Conservation (phyloP, 345 rosid species). For the Erysimum cheiranthoides region DNA sequence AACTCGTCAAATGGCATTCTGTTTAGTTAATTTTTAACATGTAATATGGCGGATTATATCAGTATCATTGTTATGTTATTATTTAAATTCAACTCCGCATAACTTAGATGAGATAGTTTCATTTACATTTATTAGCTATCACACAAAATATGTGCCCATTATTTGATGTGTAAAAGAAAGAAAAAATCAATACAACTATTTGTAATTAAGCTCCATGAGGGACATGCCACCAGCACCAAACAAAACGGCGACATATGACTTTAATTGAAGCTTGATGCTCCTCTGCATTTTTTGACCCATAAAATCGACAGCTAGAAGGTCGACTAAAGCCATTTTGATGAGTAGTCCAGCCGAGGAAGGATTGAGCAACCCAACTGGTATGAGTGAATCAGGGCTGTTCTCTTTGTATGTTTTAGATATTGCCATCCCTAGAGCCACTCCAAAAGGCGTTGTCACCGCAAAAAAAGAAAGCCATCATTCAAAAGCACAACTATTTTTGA, state of each 20-base stretch:
- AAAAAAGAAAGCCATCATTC: slow-evolving; percentile 60
- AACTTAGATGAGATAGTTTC: background rate
- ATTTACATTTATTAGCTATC: slow-evolving; percentile 1
- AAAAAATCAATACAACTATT: background rate
- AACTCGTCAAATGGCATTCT: no score
- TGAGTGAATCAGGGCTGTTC: slow-evolving; percentile 57
- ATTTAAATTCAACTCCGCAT: background rate
- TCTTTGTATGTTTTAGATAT: slow-evolving; percentile 52
- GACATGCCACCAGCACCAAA: slow-evolving; percentile 70
- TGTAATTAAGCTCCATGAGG: slow-evolving; percentile 36
- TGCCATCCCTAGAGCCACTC: slow-evolving; percentile 64
- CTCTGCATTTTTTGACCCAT: slow-evolving; percentile 57
- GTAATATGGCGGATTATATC: background rate
- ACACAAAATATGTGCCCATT: no score
- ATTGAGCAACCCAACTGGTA: slow-evolving; percentile 63
- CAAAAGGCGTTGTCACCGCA: slow-evolving; percentile 64
- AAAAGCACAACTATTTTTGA: background rate
- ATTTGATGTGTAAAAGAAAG: background rate
- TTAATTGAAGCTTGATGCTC: slow-evolving; percentile 50
- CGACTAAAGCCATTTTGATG: slow-evolving; percentile 76
- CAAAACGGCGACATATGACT: slow-evolving; percentile 50
- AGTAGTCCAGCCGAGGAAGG: slow-evolving; percentile 72
- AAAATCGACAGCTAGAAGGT: slow-evolving; percentile 70
- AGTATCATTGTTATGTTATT: background rate
- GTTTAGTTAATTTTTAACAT: background rate